Conservation (phyloP, 164 flowering plant species). For the Vitis rotundifolia region DNA sequence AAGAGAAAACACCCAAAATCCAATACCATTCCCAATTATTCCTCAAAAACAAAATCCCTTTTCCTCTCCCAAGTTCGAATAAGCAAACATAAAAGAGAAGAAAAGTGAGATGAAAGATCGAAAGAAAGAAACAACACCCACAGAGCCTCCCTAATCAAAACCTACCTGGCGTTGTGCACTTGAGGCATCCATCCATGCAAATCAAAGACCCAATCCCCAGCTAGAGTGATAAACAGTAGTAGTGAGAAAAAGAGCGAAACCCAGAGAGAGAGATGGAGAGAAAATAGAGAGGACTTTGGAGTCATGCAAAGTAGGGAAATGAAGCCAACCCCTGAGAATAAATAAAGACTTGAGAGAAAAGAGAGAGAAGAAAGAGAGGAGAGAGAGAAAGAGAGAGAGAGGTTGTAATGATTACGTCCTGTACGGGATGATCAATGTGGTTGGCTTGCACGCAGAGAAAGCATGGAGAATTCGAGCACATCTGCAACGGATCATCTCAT, state of each 20-base stretch:
- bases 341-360: constrained; percentile 14
- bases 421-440: constrained; percentile 28
- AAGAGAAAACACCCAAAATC: too few relatives aligned
- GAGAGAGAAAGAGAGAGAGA: constrained; percentile 14
- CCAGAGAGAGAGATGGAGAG: constrained; percentile 1
- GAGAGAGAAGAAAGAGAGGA: constrained; percentile 1
- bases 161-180: constrained; percentile 47
- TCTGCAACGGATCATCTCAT: constrained; percentile 28
- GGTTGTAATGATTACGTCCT: constrained; percentile 23
- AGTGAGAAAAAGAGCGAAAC: neutral
- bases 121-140: neutral
- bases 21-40: too few relatives aligned
- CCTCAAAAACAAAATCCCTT: too few relatives aligned
- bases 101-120: neutral
- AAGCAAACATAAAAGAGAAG: neutral
- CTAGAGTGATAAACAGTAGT: neutral
- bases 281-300: neutral
- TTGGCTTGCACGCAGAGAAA: constrained; percentile 58
- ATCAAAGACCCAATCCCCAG: neutral
- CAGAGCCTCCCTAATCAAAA: neutral
- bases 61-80: neutral
- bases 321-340: constrained; percentile 9
- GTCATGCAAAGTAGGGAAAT: constrained; percentile 30
- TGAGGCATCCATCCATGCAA: constrained; percentile 56
- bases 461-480: constrained; percentile 36